Conservation (phyloP, 441 rosid genomes). For the Jatropha multifida region DNA sequence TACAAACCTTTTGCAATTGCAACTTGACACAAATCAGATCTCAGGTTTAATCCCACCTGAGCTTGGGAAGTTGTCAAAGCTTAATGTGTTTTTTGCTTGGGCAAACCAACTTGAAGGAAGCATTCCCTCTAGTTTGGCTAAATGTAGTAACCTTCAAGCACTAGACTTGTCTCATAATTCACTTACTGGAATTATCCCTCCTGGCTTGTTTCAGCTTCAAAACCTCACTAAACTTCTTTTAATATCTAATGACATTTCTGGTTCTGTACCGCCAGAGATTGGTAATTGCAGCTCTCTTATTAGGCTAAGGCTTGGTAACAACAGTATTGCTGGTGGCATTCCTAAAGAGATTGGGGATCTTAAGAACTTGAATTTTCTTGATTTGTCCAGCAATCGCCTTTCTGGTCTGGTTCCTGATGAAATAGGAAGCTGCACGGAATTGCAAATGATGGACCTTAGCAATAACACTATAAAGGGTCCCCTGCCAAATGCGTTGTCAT, state of each 20-base stretch:
- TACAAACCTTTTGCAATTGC: conserved; percentile 66
- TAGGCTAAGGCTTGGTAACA: conserved; percentile 72
- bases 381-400: conserved; percentile 70
- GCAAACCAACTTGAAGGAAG: conserved; percentile 95
- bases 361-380: conserved; percentile 69
- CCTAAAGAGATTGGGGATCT: conserved; percentile 72
- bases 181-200: conserved; percentile 78
- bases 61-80: conserved; percentile 62
- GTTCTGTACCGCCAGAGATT: conserved; percentile 66
- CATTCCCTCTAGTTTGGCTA: conserved; percentile 71
- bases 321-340: conserved; percentile 65
- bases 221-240: conserved; percentile 85
- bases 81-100: conserved; percentile 86
- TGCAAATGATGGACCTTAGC: conserved; percentile 90
- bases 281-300: conserved; percentile 81
- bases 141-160: conserved; percentile 70
- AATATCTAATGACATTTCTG: conserved; percentile 81
- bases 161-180: conserved; percentile 85
- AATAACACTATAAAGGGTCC: conserved; percentile 70
- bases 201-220: conserved; percentile 73
- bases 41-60: conserved; percentile 84
- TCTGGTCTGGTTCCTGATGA: conserved; percentile 72
- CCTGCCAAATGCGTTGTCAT: conserved; percentile 65
- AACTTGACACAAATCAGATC: conserved; percentile 81
- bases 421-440: conserved; percentile 64